Conservation (phyloP, 768 basidiomycete genomes). For the Exsudoporus frostii region DNA sequence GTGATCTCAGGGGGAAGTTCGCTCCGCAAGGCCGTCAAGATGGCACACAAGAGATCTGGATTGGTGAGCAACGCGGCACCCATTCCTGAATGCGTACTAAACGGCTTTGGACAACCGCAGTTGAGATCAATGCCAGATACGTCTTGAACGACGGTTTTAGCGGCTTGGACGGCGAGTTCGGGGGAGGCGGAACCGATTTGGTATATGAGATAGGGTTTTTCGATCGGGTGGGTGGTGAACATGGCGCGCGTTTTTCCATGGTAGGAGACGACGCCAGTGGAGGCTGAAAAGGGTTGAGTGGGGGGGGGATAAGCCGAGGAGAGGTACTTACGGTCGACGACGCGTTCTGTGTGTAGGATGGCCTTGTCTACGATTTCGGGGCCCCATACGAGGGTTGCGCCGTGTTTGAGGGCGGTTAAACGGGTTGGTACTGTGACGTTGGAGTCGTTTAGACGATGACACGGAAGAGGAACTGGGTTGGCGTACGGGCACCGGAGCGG, state of each 20-base stretch:
- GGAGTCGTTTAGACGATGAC: slow-evolving; percentile 8
- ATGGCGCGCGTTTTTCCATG: slow-evolving; percentile 81
- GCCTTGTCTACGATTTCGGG: slow-evolving; percentile 97
- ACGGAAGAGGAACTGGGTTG: neutral
- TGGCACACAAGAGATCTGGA: slow-evolving; percentile 86
- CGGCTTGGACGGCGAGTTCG: slow-evolving; percentile 88
- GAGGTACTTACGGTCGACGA: slow-evolving; percentile 73
- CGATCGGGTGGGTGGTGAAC: slow-evolving; percentile 90
- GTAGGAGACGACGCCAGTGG: slow-evolving; percentile 85
- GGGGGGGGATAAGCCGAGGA: neutral
- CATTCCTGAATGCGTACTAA: slow-evolving; percentile 93
- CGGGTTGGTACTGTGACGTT: slow-evolving; percentile 70
- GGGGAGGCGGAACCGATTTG: slow-evolving; percentile 93
- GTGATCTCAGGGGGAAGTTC: slow-evolving; percentile 75
- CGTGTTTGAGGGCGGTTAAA: slow-evolving; percentile 84
- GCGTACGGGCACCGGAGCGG: slow-evolving; percentile 82
- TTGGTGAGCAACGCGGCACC: slow-evolving; percentile 92
- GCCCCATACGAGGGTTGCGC: slow-evolving; percentile 92
- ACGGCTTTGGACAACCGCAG: slow-evolving; percentile 96
- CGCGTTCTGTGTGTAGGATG: slow-evolving; percentile 78
- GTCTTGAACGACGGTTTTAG: slow-evolving; percentile 80
- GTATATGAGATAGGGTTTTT: slow-evolving; percentile 92
- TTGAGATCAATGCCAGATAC: slow-evolving; percentile 95
- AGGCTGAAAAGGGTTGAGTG: slow-evolving; percentile 44
- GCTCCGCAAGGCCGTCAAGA: slow-evolving; percentile 73